A percentile compares a stretch with the other conserved stretches of the same genome.
Conservation (phyloP, 257 asterid genomes). For the Mentha longifolia region DNA sequence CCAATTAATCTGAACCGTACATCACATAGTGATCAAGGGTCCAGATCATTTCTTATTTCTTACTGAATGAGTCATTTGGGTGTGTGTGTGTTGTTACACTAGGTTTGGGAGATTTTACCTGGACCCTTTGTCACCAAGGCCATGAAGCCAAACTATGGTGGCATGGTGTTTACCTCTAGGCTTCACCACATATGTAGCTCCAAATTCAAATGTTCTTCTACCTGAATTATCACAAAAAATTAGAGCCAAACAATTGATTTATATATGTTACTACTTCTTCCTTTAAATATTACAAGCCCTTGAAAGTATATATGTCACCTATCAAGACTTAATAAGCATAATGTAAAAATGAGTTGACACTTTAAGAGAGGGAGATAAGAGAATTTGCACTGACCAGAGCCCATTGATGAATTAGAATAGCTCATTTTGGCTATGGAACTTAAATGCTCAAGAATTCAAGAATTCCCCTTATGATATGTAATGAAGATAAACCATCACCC, state of each 20-base stretch:
- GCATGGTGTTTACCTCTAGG: conserved; percentile 96
- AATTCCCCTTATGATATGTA: conserved; percentile 36
- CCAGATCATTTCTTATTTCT: too few relatives aligned
- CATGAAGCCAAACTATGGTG: conserved; percentile 96
- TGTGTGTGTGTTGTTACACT: background rate
- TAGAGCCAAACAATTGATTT: background rate
- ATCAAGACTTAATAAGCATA: conserved; percentile 1
- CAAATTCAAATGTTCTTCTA: conserved; percentile 72
- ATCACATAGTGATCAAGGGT: too few relatives aligned
- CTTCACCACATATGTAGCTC: conserved; percentile 93
- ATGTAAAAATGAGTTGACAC: conserved; percentile 20
- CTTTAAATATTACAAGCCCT: background rate
- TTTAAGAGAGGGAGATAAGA: background rate
- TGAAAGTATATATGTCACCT: background rate
- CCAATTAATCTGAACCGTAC: too few relatives aligned
- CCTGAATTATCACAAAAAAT: conserved; percentile 19
- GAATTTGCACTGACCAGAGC: conserved; percentile 73
- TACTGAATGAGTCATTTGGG: background rate
- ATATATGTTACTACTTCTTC: background rate
- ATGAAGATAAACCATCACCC: conserved; percentile 45
- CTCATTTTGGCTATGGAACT: conserved; percentile 57
- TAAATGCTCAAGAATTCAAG: conserved; percentile 11
- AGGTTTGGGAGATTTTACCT: conserved; percentile 46
- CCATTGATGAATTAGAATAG: conserved; percentile 71
- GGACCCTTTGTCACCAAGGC: conserved; percentile 96